Conservation (phyloP, 768 basidiomycete species). For the Antrodiella citrinella region DNA sequence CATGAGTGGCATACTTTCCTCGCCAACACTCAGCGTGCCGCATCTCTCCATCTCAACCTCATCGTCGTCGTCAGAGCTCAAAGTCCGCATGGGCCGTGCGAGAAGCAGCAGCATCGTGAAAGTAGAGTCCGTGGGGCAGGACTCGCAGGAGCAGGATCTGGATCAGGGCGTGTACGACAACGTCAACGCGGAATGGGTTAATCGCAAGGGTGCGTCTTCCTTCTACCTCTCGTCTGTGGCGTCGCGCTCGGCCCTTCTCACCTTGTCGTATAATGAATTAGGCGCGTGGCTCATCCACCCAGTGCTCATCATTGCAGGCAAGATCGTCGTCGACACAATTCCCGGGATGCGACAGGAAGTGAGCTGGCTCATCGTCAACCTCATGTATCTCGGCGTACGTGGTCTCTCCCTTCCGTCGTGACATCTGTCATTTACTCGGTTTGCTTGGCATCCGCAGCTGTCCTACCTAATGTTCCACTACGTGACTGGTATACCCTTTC, state of each 20-base stretch:
- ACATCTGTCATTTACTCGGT: conserved; percentile 1
- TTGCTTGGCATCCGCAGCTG: conserved; percentile 40
- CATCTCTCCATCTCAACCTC: conserved; percentile 28
- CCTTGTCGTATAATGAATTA: conserved; percentile 24
- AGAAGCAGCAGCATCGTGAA: conserved; percentile 70
- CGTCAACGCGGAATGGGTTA: conserved; percentile 90
- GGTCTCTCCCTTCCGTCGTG: background rate
- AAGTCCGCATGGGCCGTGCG: conserved; percentile 17
- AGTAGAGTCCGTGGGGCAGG: conserved; percentile 73
- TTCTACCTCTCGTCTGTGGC: too few relatives aligned
- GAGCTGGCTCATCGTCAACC: conserved; percentile 92
- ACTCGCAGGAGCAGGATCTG: conserved; percentile 62
- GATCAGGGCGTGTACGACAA: conserved; percentile 79
- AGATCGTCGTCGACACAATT: conserved; percentile 87
- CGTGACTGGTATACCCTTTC: conserved; percentile 95
- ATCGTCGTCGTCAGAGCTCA: conserved; percentile 15
- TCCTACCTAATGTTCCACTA: conserved; percentile 99
- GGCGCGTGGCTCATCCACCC: conserved; percentile 98
- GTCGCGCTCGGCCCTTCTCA: background rate
- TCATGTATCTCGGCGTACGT: conserved; percentile 84
- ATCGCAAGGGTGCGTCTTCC: conserved; percentile 76
- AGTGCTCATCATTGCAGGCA: conserved; percentile 83
- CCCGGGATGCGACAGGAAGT: conserved; percentile 92
- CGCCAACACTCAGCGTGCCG: conserved; percentile 35
- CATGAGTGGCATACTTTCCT: conserved; percentile 13